Evolutionary conservation across 1,284 basidiomycete species (phyloP), one percentile per base, ranked within the genome.

Genomic region (Apiotrichum domesticum): DNA sequence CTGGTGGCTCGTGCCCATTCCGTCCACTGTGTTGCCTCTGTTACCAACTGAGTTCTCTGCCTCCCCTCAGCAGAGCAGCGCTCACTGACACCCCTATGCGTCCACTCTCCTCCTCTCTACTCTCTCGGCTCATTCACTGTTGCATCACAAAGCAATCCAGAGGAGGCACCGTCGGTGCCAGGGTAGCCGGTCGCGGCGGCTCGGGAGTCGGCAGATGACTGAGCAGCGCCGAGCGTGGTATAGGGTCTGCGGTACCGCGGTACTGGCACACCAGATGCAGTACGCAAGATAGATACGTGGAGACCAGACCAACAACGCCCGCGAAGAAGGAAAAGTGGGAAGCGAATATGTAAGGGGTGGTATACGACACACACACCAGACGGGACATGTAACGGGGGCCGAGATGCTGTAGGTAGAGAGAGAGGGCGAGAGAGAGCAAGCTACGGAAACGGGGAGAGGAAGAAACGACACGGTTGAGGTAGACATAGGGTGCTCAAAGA

Each of bases 401-500:
- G 52, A 59, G 57, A 55, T 56, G 54, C 54, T 54, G 46, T 45
- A 21, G 21, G 21, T 21, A 21, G 21, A 21, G 21, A 21, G 21
- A 21, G 21, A 21, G 21, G 21, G 15, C 37, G 37, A 7, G 7
- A 44, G 10, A 40, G 44, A 33, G 15, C 41, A 42, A 42, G 41
- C 41, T 51, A 51, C 32, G 46, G 29, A 35, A 29, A 33, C 39
- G 42, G 45, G 10, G 48, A 47, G 37, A 37, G n/a, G 8, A 6
- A 29, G 21, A 39, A 42, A 21, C 21, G 21, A 29, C 3, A 35
- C 14, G n/a, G 47, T 14, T 44, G 15, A 34, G 40, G 33, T 15
- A 34, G 35, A 7, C 14, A 14, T n/a, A 10, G 6, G 43, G 39
- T 52, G 35, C 40, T 66, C 68, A 95, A 77, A 90, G 83, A 70